Evolutionary conservation across 768 basidiomycete genomes (phyloP).

Genomic region (Mycena metata): DNA sequence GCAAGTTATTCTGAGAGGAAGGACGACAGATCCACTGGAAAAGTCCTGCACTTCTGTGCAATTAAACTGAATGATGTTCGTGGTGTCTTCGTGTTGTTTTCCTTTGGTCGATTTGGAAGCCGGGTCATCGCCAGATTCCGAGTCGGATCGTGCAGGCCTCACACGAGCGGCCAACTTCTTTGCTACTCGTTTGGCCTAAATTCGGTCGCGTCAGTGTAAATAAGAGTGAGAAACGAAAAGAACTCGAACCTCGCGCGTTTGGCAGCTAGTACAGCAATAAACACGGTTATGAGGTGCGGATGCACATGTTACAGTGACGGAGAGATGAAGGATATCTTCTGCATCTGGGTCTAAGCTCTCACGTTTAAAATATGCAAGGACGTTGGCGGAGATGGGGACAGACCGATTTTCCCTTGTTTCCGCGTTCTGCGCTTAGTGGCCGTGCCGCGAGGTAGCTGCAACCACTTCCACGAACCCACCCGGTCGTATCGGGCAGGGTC

Average conservation of each 20-base stretch:
- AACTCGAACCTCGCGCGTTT: slow-evolving; percentile 80
- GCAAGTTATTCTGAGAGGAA: slow-evolving; percentile 97
- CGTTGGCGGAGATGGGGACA: slow-evolving; percentile 35
- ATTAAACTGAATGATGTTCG: slow-evolving; percentile 95
- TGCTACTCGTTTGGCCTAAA: slow-evolving; percentile 89
- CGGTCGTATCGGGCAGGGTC: slow-evolving; percentile 79
- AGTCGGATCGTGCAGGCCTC: slow-evolving; percentile 81
- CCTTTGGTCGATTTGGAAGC: slow-evolving; percentile 57
- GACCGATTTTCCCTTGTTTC: slow-evolving; percentile 88
- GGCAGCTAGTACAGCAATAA: slow-evolving; percentile 87
- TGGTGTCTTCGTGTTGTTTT: slow-evolving; percentile 72
- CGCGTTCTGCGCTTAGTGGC: slow-evolving; percentile 88
- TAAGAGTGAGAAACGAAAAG: slow-evolving; percentile 16
- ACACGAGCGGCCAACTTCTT: slow-evolving; percentile 90
- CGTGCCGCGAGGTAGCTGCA: slow-evolving; percentile 84
- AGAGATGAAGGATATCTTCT: slow-evolving; percentile 79
- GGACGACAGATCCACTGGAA: slow-evolving; percentile 83
- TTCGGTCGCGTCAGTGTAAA: slow-evolving; percentile 21
- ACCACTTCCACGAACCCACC: slow-evolving; percentile 91
- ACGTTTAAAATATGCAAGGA: slow-evolving; percentile 36
- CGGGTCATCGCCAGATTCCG: slow-evolving; percentile 72
- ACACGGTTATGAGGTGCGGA: slow-evolving; percentile 84
- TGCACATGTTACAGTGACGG: slow-evolving; percentile 83
- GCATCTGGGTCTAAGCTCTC: slow-evolving; percentile 68
- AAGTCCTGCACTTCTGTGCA: slow-evolving; percentile 93